Conservation (phyloP, 1,139 yeast species). For the Citeromyces hawaiiensis region DNA sequence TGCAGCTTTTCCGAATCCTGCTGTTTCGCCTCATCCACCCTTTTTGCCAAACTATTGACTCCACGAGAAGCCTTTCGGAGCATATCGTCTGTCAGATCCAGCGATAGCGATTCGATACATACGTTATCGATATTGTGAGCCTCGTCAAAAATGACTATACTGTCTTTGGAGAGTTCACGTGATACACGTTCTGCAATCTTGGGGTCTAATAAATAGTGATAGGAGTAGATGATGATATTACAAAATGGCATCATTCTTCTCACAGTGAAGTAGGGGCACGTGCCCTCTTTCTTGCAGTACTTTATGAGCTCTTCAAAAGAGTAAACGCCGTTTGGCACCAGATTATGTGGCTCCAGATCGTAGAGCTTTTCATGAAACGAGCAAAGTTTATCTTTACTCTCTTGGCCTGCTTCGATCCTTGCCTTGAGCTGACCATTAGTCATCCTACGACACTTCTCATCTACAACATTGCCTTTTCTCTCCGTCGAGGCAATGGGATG, state of each 20-base stretch:
- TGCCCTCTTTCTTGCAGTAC: slow-evolving; percentile 64
- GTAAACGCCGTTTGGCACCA: slow-evolving; percentile 86
- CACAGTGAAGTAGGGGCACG: slow-evolving; percentile 94
- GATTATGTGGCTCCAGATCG: slow-evolving; percentile 74
- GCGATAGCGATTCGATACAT: slow-evolving; percentile 86
- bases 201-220: slow-evolving; percentile 91
- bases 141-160: slow-evolving; percentile 92
- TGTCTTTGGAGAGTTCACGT: slow-evolving; percentile 78
- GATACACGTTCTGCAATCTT: slow-evolving; percentile 95
- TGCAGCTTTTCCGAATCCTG: slow-evolving; percentile 77
- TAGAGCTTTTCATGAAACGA: slow-evolving; percentile 83
- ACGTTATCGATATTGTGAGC: slow-evolving; percentile 98
- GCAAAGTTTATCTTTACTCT: slow-evolving; percentile 50
- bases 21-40: slow-evolving; percentile 69
- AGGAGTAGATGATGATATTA: slow-evolving; percentile 88
- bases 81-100: slow-evolving; percentile 79
- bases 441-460: slow-evolving; percentile 88
- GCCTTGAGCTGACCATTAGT: slow-evolving; percentile 83
- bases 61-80: slow-evolving; percentile 71
- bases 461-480: slow-evolving; percentile 86
- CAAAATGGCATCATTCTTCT: slow-evolving; percentile 97
- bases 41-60: slow-evolving; percentile 61
- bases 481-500: slow-evolving; percentile 85
- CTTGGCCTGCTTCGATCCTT: slow-evolving; percentile 47
- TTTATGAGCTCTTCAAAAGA: slow-evolving; percentile 76